A percentile compares a stretch with the other conserved stretches of the same genome.
Conservation (phyloP, 2,329 filamentous ascomycete species). For the Sordariomycetes sp. region DNA sequence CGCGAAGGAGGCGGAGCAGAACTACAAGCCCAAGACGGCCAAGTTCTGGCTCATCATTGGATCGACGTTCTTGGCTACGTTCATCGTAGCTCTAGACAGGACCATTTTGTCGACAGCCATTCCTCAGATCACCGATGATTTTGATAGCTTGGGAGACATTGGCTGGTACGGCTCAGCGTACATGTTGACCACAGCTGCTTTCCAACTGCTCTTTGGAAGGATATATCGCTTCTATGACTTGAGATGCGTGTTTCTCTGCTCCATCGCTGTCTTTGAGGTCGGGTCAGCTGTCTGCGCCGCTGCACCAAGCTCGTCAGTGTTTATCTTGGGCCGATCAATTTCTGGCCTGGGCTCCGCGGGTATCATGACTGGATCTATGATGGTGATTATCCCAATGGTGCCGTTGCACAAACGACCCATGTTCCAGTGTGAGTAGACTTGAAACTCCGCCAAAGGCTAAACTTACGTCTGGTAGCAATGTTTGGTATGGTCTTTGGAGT, state of each 20-base stretch:
- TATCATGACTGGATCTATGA: constrained; percentile 27
- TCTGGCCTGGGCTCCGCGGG: constrained; percentile 47
- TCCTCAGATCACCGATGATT: constrained; percentile 3
- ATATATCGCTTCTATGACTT: constrained; percentile 45
- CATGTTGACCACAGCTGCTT: constrained; percentile 13
- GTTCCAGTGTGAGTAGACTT: constrained; percentile 36
- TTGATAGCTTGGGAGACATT: constrained; percentile 42
- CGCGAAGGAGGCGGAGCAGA: constrained; percentile 22
- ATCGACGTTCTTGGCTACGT: not conserved
- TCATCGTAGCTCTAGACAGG: constrained; percentile 1
- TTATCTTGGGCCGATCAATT: constrained; percentile 50
- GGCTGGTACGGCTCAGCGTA: constrained; percentile 57
- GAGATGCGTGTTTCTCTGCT: constrained; percentile 37
- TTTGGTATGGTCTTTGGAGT: constrained; percentile 28
- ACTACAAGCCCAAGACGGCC: constrained; percentile 39
- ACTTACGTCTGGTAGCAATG: too few relatives aligned
- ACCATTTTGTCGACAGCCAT: not conserved
- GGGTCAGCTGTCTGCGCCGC: constrained; percentile 46
- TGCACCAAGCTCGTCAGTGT: constrained; percentile 40
- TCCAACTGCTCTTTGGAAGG: constrained; percentile 41
- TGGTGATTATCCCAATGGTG: constrained; percentile 43
- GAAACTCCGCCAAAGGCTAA: too few relatives aligned
- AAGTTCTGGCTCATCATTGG: not conserved
- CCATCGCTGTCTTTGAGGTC: constrained; percentile 42
- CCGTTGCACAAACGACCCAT: constrained; percentile 51